Percentiles rank a stretch among this genome's conserved stretches.
Conservation (phyloP, 352 stramenopile species). For the Pythium phragmitis region DNA sequence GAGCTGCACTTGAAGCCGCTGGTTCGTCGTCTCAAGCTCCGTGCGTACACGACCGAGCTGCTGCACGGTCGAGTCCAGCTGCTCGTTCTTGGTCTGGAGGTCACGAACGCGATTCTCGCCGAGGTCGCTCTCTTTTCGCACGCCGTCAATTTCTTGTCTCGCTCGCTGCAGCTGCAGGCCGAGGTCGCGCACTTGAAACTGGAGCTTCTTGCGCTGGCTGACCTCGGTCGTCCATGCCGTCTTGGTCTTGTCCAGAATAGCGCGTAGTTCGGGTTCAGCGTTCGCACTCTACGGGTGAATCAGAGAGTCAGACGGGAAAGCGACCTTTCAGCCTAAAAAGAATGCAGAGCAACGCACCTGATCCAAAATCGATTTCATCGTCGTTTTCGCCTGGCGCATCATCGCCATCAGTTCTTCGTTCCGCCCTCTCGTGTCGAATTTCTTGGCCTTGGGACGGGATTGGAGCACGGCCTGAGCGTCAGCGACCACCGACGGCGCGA, state of each 20-base stretch:
- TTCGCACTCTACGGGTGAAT: neutral
- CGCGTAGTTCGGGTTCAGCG: neutral
- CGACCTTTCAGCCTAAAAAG: neutral
- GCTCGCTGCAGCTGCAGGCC: conserved; percentile 16
- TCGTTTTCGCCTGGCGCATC: conserved; percentile 54
- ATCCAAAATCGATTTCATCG: conserved; percentile 44
- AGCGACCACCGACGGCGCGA: conserved; percentile 34
- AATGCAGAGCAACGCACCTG: conserved; percentile 2
- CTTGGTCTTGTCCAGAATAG: neutral
- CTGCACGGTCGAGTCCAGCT: conserved; percentile 40
- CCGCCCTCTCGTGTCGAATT: conserved; percentile 58
- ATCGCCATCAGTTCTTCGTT: conserved; percentile 59
- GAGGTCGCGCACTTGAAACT: conserved; percentile 13
- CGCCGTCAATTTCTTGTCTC: conserved; percentile 37
- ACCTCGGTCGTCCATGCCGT: neutral
- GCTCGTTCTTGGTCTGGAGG: conserved; percentile 21
- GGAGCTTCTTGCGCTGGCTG: conserved; percentile 6
- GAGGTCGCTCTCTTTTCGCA: conserved; percentile 25
- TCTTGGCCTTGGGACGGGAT: conserved; percentile 61
- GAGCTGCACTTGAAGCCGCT: conserved; percentile 51
- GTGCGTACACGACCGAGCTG: conserved; percentile 16
- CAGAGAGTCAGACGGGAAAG: neutral
- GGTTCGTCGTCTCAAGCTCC: conserved; percentile 30
- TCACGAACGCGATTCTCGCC: conserved; percentile 9
- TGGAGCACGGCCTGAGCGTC: conserved; percentile 56